Base-by-base conservation (phyloP, 768 basidiomycete species). In the Cubamyces lactineus region DNA sequence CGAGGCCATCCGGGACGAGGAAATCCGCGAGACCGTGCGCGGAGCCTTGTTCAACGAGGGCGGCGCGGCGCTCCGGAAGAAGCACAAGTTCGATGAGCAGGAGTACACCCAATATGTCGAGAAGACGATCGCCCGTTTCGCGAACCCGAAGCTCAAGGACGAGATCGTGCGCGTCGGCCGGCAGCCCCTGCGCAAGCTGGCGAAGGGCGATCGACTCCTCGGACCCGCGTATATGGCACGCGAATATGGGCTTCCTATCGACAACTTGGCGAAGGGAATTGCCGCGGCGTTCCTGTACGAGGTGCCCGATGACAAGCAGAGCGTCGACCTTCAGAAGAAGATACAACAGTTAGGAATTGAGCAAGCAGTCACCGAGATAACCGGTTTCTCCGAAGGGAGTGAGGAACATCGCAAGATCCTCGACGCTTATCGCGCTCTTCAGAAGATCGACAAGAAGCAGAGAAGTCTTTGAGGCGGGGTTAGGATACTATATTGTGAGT, bases 131-230 rank as follows among this genome's bases (percentile, higher is more conserved):
- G 48, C 48, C 11, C 74, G 78, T 21, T 77, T 77, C 66, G 61
- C 59, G 30, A 78, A 79, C 58, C 70, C 72, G 28, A 69, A 71
- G 58, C 61, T 79, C 45, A 70, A 71, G 57, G 78, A 79, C 65
- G 71, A 75, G 9, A 72, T 78, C 23, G 64, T 62, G 41, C 72
- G 78, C 28, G 77, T 79, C 9, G 76, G 74, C 1, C 71, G 77
- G 16, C 70, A 78, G 61, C 78, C 78, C n/a, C 63, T 78, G 53
- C 72, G 77, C 30, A 79, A 79, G 69, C 71, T 79, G 2, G 72
- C 66, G 15, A 63, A 59, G 30, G 69, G 69, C 5, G 78, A 79
- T 54, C 69, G 78, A 7, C 68, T 79, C 16, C 67, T 79, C 0
- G 77, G 77, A 9, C 76, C 78, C 7, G 68, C 71, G 39, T 63